A percentile compares a stretch with the other conserved stretches of the same genome.
Evolutionary conservation across 2,329 filamentous ascomycete genomes (phyloP).

Genomic region (Ascochyta rabiei): DNA sequence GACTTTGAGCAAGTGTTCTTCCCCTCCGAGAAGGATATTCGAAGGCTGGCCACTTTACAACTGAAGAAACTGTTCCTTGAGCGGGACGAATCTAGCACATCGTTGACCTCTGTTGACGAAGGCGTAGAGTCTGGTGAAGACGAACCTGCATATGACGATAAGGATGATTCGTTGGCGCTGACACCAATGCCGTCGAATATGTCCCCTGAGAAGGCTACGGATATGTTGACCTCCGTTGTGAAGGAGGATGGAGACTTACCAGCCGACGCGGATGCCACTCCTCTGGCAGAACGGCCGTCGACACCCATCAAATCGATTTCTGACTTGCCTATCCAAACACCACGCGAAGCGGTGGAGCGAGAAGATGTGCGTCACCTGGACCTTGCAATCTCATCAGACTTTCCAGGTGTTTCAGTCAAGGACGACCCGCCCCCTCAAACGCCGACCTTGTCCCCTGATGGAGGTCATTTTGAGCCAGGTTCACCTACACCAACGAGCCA

Average conservation of each 20-base stretch:
- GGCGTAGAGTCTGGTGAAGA: conserved; percentile 55
- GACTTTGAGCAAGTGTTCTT: conserved; percentile 94
- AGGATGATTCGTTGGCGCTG: conserved; percentile 33
- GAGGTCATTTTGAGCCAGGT: conserved; percentile 26
- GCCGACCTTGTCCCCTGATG: conserved; percentile 32
- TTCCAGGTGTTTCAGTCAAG: conserved; percentile 26
- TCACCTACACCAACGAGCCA: conserved; percentile 39
- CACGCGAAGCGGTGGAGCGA: conserved; percentile 50
- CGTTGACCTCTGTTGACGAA: conserved; percentile 72
- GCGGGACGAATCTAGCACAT: conserved; percentile 78
- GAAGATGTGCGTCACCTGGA: conserved; percentile 67
- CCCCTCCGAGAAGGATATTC: conserved; percentile 93
- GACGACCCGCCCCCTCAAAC: conserved; percentile 37
- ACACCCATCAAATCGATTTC: conserved; percentile 16
- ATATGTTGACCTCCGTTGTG: conserved; percentile 68
- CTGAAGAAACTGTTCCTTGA: conserved; percentile 95
- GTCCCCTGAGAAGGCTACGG: conserved; percentile 66
- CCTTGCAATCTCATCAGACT: conserved; percentile 59
- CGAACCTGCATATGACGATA: conserved; percentile 39
- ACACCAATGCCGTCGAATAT: conserved; percentile 50
- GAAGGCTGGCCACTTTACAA: conserved; percentile 87
- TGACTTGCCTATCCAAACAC: conserved; percentile 35
- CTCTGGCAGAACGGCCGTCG: conserved; percentile 15
- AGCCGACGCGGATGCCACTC: conserved; percentile 10
- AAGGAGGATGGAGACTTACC: conserved; percentile 57